Evolutionary conservation across 1,284 basidiomycete species (phyloP).

Genomic region (Megacollybia platyphylla): DNA sequence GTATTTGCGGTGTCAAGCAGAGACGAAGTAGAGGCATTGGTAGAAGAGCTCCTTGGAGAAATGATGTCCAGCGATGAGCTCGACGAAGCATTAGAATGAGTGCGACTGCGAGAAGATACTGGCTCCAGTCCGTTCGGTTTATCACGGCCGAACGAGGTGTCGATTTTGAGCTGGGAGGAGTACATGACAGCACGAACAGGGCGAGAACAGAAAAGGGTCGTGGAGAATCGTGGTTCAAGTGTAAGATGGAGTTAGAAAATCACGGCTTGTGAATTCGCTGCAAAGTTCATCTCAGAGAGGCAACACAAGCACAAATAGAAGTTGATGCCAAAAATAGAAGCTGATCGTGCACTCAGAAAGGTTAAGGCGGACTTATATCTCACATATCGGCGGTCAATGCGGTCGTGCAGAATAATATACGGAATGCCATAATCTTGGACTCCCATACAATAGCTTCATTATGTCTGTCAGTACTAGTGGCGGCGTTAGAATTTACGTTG

Average conservation of each 20-base stretch:
- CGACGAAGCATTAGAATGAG: constrained; percentile 40
- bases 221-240: neutral
- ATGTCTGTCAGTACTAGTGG: too few species aligned
- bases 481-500: too few species aligned
- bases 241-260: neutral
- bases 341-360: too few species aligned
- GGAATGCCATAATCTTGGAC: too few species aligned
- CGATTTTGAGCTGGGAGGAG: constrained; percentile 12
- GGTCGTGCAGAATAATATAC: too few species aligned
- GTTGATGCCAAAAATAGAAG: too few species aligned
- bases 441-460: too few species aligned
- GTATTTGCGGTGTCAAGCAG: constrained; percentile 21
- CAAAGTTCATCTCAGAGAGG: too few species aligned
- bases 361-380: too few species aligned
- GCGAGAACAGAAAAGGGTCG: neutral
- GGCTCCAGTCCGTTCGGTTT: constrained; percentile 2
- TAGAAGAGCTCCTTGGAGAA: constrained; percentile 34
- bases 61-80: constrained; percentile 39
- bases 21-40: constrained; percentile 41
- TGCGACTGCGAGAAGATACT: constrained; percentile 22
- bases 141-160: constrained; percentile 10
- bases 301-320: too few species aligned
- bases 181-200: neutral
- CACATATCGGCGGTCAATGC: too few species aligned
- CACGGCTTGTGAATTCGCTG: too few species aligned